These are phyloP conservation scores for Xylaria venustula DNA, from an alignment of 495 filamentous ascomycete species.

Conservation along the genomic window DNA sequence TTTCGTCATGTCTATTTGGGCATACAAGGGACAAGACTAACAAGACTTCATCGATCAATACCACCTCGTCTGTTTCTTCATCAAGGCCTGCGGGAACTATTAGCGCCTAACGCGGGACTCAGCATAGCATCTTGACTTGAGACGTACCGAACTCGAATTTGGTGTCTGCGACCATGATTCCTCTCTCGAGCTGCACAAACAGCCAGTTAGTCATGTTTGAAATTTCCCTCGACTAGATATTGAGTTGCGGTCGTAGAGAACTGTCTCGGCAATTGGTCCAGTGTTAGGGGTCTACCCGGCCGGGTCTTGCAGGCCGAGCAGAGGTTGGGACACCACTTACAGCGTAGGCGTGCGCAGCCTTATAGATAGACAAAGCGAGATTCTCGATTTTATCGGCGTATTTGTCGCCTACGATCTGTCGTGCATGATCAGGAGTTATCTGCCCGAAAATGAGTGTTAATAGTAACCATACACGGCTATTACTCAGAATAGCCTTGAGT, in stretches of 20 bases:
- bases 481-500: neutral
- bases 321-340: conserved; percentile 41
- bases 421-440: conserved; percentile 68
- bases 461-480: no score
- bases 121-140: neutral
- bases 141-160: conserved; percentile 55
- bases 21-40: conserved; percentile 23
- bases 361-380: conserved; percentile 71
- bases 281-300: no score
- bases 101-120: neutral
- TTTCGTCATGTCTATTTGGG: neutral
- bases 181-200: conserved; percentile 5
- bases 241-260: neutral
- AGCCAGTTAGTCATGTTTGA: neutral
- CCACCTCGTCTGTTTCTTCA: conserved; percentile 68
- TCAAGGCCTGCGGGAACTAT: conserved; percentile 52
- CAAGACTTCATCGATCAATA: conserved; percentile 88
- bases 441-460: neutral
- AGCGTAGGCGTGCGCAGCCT: conserved; percentile 71
- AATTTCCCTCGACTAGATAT: neutral
- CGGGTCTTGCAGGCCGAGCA: neutral
- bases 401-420: conserved; percentile 65
- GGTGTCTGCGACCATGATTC: conserved; percentile 47
- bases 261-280: neutral
- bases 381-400: conserved; percentile 75